Evolutionary conservation across 2,329 filamentous ascomycete genomes (phyloP).

Genomic region (Ilyonectria destructans): DNA sequence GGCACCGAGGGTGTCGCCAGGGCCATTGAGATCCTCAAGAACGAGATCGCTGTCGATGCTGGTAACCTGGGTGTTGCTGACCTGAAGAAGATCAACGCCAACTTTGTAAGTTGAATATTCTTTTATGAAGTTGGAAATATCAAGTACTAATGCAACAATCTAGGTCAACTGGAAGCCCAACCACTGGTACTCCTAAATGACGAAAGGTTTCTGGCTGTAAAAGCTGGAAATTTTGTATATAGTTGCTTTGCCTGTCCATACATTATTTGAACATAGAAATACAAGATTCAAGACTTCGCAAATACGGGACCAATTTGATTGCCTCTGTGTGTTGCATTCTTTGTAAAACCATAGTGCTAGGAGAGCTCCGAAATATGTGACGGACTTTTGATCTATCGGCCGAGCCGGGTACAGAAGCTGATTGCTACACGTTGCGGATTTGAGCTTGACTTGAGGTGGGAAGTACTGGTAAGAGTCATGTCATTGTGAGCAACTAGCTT

Average conservation of each 20-base stretch:
- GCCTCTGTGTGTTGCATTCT: too few relatives aligned
- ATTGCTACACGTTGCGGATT: not conserved
- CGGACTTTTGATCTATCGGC: not conserved
- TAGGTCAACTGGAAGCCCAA: constrained; percentile 48
- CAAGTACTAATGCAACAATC: not conserved
- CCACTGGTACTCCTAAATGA: constrained; percentile 44
- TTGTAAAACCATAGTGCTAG: not conserved
- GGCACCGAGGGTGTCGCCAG: constrained; percentile 65
- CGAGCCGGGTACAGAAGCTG: not conserved
- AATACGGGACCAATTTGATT: not conserved
- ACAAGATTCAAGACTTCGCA: constrained; percentile 1
- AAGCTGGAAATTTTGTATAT: constrained; percentile 37
- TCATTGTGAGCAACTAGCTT: not conserved
- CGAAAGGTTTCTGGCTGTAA: not conserved
- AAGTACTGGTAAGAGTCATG: not conserved
- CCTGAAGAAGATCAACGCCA: constrained; percentile 54
- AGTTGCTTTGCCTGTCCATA: constrained; percentile 16
- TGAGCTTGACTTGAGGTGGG: not conserved
- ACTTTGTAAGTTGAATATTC: constrained; percentile 41
- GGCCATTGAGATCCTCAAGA: constrained; percentile 63
- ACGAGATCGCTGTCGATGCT: constrained; percentile 64
- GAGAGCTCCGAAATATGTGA: not conserved
- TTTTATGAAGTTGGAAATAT: not conserved
- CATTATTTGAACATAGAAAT: constrained; percentile 12
- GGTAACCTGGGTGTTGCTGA: constrained; percentile 61